Base-by-base conservation (phyloP, 257 asterid genomes). In the Solanum habrochaites region DNA sequence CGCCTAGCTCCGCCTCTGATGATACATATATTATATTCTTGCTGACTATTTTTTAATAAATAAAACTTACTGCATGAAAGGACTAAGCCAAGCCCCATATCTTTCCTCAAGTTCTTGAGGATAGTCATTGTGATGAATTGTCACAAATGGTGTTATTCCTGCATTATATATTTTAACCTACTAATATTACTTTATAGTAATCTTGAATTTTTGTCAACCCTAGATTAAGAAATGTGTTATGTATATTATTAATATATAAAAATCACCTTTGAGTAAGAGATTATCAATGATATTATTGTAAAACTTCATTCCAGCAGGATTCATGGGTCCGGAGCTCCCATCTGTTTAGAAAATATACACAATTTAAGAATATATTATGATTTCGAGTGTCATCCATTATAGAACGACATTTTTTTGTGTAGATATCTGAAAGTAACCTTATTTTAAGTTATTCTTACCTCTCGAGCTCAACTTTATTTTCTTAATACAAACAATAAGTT, bases 281-380 rank as follows among this genome's bases (percentile, higher is more conserved):
- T 88, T 92, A 82, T 95, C 90, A 7, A 94, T 93, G 35, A 95
- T 84, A 8, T 85, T 90, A 88, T 92, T 92, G 85, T 94, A 94
- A 88, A 92, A 94, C 42, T 29, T 42, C 40, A 96, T 88, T 75
- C 90, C 96, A 67, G 71, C 90, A 86, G 85, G 87, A 78, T 94
- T 96, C 84, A 96, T 90, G 16, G 29, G 90, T 23, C 98, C 96
- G 52, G 84, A 84, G 31, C 39, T 93, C 35, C 98, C 99, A 88
- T 90, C 99, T 96, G 78, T 25, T 27, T 35, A 80, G 5, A 5
- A 29, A 29, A 47, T 47, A 16, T 29, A 20, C 18, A 45, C 1
- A 47, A 14, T 78, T 27, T 52, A 49, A 5, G n/a, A 52, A 56
- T 20, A 56, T 56, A 56, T 56, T 56, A 56, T 20, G 66, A 56